Evolutionary conservation across 108 stramenopile genomes (phyloP).

Genomic region (Pseudonitzschia delicatissima): DNA sequence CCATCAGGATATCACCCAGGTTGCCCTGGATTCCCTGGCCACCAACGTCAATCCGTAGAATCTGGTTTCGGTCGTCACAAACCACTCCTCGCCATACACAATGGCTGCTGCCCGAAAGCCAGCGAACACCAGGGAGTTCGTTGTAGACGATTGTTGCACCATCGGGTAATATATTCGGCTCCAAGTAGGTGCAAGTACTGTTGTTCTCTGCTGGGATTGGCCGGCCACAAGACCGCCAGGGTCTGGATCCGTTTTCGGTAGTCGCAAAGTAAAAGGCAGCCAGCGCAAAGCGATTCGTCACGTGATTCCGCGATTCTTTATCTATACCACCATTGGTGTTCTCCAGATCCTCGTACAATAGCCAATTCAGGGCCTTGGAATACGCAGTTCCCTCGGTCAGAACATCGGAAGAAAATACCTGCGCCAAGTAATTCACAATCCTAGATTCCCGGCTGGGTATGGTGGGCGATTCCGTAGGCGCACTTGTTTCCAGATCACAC

Average conservation of each 20-base stretch:
- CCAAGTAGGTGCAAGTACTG: slow-evolving; percentile 26
- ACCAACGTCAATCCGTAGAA: slow-evolving; percentile 8
- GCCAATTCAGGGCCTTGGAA: slow-evolving; percentile 54
- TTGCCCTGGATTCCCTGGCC: slow-evolving; percentile 42
- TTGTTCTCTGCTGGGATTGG: background rate
- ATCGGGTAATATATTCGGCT: no score
- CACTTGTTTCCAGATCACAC: background rate
- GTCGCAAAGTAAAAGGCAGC: slow-evolving; percentile 53
- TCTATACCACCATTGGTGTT: slow-evolving; percentile 29
- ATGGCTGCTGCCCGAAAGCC: slow-evolving; percentile 32
- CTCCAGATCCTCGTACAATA: slow-evolving; percentile 54
- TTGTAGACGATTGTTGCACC: background rate
- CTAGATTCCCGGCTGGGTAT: background rate
- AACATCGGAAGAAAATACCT: slow-evolving; percentile 21
- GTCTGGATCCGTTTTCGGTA: slow-evolving; percentile 18
- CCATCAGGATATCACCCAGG: slow-evolving; percentile 23
- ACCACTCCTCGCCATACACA: slow-evolving; percentile 36
- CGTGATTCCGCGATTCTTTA: slow-evolving; percentile 14
- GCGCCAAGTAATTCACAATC: background rate
- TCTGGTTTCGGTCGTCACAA: slow-evolving; percentile 18
- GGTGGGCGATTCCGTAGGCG: background rate
- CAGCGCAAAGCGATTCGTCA: slow-evolving; percentile 64
- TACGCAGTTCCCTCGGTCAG: slow-evolving; percentile 42
- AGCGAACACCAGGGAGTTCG: slow-evolving; percentile 15
- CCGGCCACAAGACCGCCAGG: slow-evolving; percentile 47